A percentile compares a stretch with the other conserved stretches of the same genome.
Conservation (phyloP, 257 asterid genomes). For the Henckelia pumila region DNA sequence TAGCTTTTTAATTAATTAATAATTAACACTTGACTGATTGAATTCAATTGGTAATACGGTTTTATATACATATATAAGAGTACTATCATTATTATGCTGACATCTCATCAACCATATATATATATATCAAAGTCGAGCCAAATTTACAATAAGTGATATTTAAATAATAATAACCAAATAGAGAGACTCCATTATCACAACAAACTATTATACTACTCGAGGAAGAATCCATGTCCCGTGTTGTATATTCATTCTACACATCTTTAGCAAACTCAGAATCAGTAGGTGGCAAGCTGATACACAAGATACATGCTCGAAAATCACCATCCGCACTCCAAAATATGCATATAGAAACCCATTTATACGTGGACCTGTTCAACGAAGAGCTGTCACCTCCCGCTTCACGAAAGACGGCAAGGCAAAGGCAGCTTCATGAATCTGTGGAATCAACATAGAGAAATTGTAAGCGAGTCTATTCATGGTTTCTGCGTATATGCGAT, state of each 20-base stretch:
- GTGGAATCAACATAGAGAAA: conserved; percentile 26
- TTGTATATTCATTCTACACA: too few species aligned
- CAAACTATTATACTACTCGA: not conserved
- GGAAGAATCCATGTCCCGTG: not conserved
- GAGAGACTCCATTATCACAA: not conserved
- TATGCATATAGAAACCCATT: not conserved
- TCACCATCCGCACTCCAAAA: not conserved
- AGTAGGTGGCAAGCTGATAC: too few species aligned
- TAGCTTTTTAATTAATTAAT: too few species aligned
- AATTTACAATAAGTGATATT: too few species aligned
- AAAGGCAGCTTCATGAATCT: conserved; percentile 92
- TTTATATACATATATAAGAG: too few species aligned
- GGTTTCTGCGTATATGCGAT: not conserved
- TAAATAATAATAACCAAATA: not conserved
- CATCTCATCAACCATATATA: too few species aligned
- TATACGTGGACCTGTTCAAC: not conserved
- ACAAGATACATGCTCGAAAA: too few species aligned
- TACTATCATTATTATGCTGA: too few species aligned
- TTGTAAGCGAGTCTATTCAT: not conserved
- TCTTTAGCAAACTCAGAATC: too few species aligned
- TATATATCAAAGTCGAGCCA: too few species aligned
- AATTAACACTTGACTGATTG: too few species aligned
- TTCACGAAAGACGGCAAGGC: conserved; percentile 78
- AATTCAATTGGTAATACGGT: too few species aligned
- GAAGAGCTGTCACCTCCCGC: conserved; percentile 77